Percentiles rank a stretch among this genome's conserved stretches.
Conservation (phyloP, 805 yeast species). For the Lachancea kluyveri region DNA sequence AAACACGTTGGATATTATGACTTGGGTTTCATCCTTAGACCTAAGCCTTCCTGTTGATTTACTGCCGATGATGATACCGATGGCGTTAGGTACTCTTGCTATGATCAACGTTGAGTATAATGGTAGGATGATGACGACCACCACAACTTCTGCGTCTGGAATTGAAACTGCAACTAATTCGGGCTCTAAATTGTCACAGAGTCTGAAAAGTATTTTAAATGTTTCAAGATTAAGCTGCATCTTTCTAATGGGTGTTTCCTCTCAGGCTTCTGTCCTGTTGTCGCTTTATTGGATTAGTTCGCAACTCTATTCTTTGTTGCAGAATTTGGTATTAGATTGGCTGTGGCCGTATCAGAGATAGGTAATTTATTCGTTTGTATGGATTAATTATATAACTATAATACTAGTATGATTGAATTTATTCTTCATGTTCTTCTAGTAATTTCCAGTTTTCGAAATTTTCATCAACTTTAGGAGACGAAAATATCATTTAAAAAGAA, state of each 20-base stretch:
- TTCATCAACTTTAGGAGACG: too few relatives aligned
- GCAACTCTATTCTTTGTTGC: conserved; percentile 66
- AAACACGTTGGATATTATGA: neutral
- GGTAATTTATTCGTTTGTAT: conserved; percentile 1
- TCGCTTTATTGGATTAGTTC: conserved; percentile 90
- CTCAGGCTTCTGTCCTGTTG: conserved; percentile 81
- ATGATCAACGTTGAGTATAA: conserved; percentile 82
- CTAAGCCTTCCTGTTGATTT: conserved; percentile 59
- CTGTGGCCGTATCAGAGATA: conserved; percentile 43
- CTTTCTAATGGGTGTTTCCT: conserved; percentile 73
- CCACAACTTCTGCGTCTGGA: conserved; percentile 18
- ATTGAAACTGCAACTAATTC: conserved; percentile 17
- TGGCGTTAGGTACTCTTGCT: conserved; percentile 63
- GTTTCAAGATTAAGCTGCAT: conserved; percentile 70
- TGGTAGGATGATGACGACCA: conserved; percentile 47
- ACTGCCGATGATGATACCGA: conserved; percentile 65
- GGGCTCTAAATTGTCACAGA: conserved; percentile 22
- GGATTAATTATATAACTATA: conserved; percentile 3
- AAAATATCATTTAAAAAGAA: too few relatives aligned
- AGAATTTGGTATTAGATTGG: conserved; percentile 65
- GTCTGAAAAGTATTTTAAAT: conserved; percentile 47
- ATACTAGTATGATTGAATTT: neutral
- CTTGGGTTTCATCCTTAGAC: conserved; percentile 32
- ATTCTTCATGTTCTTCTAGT: too few relatives aligned
- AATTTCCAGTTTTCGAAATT: too few relatives aligned